Evolutionary conservation across 208 protist species (phyloP).

Genomic region (Crithidia expoeki): DNA sequence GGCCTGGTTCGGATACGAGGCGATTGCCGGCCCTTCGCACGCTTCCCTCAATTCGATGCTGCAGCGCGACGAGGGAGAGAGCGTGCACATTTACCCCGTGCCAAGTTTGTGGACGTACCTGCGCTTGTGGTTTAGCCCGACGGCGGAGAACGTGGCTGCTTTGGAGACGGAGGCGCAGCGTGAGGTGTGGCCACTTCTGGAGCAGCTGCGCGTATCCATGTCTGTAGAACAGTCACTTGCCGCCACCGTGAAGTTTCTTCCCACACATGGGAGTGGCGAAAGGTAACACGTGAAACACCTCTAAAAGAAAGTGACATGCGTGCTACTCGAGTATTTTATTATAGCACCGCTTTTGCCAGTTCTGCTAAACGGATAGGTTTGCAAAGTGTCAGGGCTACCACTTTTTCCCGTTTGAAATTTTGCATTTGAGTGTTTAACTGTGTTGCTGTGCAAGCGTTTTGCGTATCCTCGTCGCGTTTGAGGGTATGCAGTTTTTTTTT

Average conservation of each 20-base stretch:
- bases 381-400: too few species aligned
- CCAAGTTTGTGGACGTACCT: conserved; percentile 18
- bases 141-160: conserved; percentile 18
- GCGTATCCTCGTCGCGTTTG: too few species aligned
- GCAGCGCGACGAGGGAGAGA: conserved; percentile 26
- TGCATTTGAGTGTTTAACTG: too few species aligned
- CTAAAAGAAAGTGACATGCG: too few species aligned
- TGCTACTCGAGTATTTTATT: too few species aligned
- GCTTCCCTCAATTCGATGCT: conserved; percentile 17
- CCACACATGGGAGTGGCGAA: neutral
- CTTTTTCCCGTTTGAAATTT: too few species aligned
- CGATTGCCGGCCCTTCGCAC: conserved; percentile 23
- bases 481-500: too few species aligned
- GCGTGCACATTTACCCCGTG: conserved; percentile 25
- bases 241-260: conserved; percentile 37
- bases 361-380: too few species aligned
- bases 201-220: conserved; percentile 45
- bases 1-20: conserved; percentile 23
- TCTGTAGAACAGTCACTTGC: conserved; percentile 44
- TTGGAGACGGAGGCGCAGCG: conserved; percentile 41
- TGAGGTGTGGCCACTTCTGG: conserved; percentile 47
- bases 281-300: too few species aligned
- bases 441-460: too few species aligned
- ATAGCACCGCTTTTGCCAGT: too few species aligned
- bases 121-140: conserved; percentile 27